Percentiles rank a stretch among this genome's conserved stretches.
phyloP scores from a whole-genome alignment of 192 early-diverging fungal species.

The Coemansia sp. region DNA sequence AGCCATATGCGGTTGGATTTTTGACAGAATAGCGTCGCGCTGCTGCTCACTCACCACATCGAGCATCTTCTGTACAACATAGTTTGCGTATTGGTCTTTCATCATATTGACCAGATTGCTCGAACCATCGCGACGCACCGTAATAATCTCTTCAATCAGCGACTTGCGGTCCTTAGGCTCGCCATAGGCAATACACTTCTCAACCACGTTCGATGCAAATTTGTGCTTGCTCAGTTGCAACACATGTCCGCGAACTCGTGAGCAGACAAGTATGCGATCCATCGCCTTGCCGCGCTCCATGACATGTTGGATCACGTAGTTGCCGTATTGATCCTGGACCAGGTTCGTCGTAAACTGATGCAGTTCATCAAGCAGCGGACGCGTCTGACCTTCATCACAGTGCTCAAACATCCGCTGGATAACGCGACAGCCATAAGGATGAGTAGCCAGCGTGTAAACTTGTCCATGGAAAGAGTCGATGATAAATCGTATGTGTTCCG shows the following conservation, averaged over 20 bases:
- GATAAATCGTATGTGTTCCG: slow-evolving; percentile 93
- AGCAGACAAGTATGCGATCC: slow-evolving; percentile 86
- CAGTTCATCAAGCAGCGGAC: slow-evolving; percentile 89
- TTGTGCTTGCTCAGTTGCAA: slow-evolving; percentile 96
- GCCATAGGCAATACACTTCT: slow-evolving; percentile 96
- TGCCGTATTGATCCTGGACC: slow-evolving; percentile 98
- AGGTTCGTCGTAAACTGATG: slow-evolving; percentile 88
- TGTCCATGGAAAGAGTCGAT: slow-evolving; percentile 97
- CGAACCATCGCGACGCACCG: slow-evolving; percentile 70
- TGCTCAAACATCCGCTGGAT: slow-evolving; percentile 99
- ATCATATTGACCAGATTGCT: slow-evolving; percentile 94
- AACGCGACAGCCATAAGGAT: slow-evolving; percentile 98
- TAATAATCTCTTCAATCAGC: slow-evolving; percentile 92
- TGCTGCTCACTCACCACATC: slow-evolving; percentile 95
- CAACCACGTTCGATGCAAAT: slow-evolving; percentile 98
- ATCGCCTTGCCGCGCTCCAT: slow-evolving; percentile 87
- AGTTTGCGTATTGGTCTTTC: slow-evolving; percentile 99
- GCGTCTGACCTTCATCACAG: slow-evolving; percentile 83
- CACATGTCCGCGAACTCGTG: slow-evolving; percentile 89
- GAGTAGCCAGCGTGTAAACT: slow-evolving; percentile 93
- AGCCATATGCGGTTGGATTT: slow-evolving; percentile 90
- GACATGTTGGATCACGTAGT: slow-evolving; percentile 99
- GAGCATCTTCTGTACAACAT: slow-evolving; percentile 99
- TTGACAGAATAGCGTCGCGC: slow-evolving; percentile 79
- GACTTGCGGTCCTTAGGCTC: slow-evolving; percentile 79